These are phyloP conservation scores for Phytophthora sp. DNA, from an alignment of 352 stramenopile species.

Conservation along the genomic window DNA sequence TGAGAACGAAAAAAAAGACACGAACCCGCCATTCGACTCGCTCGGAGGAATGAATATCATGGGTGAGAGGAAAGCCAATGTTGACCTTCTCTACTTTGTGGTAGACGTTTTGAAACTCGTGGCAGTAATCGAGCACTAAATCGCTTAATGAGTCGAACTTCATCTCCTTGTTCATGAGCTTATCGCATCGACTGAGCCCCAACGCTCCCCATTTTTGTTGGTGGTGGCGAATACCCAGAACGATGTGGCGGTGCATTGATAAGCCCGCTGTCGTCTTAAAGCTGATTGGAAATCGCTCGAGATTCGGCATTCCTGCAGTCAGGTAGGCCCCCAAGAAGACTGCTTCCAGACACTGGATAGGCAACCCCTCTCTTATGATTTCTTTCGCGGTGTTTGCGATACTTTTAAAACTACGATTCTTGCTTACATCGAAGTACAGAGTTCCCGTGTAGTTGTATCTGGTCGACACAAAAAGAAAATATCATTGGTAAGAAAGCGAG, in stretches of 20 bases:
- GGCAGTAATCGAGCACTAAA: slow-evolving; percentile 73
- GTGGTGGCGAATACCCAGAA: slow-evolving; percentile 77
- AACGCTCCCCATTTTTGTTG: slow-evolving; percentile 84
- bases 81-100: slow-evolving; percentile 83
- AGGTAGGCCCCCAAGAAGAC: slow-evolving; percentile 87
- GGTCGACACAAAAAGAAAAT: not conserved
- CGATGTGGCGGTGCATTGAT: slow-evolving; percentile 80
- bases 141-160: slow-evolving; percentile 81
- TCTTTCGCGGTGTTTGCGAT: slow-evolving; percentile 88
- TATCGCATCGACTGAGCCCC: slow-evolving; percentile 81
- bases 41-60: slow-evolving; percentile 89
- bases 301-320: slow-evolving; percentile 65
- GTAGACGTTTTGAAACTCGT: slow-evolving; percentile 65
- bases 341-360: slow-evolving; percentile 90
- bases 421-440: slow-evolving; percentile 87
- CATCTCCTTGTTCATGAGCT: slow-evolving; percentile 88
- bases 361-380: slow-evolving; percentile 81
- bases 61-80: slow-evolving; percentile 83
- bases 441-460: slow-evolving; percentile 91
- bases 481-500: slow-evolving; percentile 2
- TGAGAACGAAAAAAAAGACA: slow-evolving; percentile 11
- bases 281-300: slow-evolving; percentile 86
- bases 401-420: slow-evolving; percentile 90
- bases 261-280: slow-evolving; percentile 80
- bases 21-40: slow-evolving; percentile 85